phyloP scores from a whole-genome alignment of 768 basidiomycete species.

The Podaxis rugospora region DNA sequence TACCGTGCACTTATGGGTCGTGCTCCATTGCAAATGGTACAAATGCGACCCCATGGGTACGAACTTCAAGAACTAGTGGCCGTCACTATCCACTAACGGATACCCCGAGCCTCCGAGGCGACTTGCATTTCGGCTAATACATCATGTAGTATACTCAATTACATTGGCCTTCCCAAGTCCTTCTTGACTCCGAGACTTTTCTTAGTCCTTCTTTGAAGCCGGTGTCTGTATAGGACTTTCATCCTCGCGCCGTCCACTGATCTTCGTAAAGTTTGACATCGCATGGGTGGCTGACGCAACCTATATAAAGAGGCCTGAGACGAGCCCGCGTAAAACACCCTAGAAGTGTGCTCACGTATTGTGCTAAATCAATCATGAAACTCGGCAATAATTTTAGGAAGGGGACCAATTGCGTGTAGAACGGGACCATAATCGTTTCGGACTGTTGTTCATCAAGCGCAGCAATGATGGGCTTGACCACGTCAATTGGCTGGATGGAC shows the following conservation, averaged over 20 bases:
- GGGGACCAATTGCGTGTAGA: constrained; percentile 61
- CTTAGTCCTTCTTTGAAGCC: constrained; percentile 18
- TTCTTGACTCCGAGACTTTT: not conserved
- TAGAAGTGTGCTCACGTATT: constrained; percentile 52
- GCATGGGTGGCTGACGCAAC: constrained; percentile 63
- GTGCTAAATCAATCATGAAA: constrained; percentile 67
- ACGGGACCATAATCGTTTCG: constrained; percentile 64
- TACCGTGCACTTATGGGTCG: too few relatives aligned
- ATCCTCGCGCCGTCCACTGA: constrained; percentile 53
- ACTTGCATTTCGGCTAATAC: not conserved
- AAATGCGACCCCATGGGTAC: not conserved
- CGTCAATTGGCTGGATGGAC: constrained; percentile 61
- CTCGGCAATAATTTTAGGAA: constrained; percentile 59
- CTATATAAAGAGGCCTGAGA: constrained; percentile 30
- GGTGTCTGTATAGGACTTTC: constrained; percentile 32
- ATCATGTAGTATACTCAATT: not conserved
- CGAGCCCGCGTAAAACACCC: not conserved
- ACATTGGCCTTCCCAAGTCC: not conserved
- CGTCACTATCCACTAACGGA: not conserved
- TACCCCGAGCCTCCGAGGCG: not conserved
- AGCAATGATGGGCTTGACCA: constrained; percentile 79
- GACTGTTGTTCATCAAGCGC: constrained; percentile 81
- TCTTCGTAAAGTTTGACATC: constrained; percentile 67
- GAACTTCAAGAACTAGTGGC: not conserved
- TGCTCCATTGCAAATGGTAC: too few relatives aligned